phyloP scores from a whole-genome alignment of 1,284 basidiomycete species.

The Neonothopanus nambi region DNA sequence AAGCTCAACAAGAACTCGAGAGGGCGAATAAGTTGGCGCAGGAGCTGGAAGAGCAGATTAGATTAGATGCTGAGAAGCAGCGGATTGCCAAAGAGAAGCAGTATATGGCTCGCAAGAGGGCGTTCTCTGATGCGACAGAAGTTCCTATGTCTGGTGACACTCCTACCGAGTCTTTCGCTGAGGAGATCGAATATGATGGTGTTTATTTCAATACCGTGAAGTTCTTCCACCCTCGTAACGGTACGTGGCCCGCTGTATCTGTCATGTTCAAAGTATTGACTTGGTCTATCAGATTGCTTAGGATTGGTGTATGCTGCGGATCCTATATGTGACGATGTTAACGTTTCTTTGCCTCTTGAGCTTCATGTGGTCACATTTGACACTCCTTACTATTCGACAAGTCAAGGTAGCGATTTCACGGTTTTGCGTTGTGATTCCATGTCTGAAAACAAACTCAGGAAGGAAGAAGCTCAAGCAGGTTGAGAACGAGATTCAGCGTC shows the following conservation, averaged over 20 bases:
- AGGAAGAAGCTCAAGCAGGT: constrained; percentile 67
- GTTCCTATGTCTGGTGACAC: constrained; percentile 53
- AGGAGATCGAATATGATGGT: constrained; percentile 57
- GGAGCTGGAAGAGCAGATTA: constrained; percentile 63
- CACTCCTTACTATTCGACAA: constrained; percentile 64
- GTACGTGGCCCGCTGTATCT: constrained; percentile 35
- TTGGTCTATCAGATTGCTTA: constrained; percentile 46
- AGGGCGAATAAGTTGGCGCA: constrained; percentile 47
- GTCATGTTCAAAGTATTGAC: constrained; percentile 4
- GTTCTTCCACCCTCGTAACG: constrained; percentile 66
- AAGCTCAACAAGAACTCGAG: constrained; percentile 46
- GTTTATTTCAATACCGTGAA: constrained; percentile 63
- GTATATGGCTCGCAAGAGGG: constrained; percentile 44
- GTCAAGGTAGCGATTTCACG: constrained; percentile 46
- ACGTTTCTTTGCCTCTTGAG: constrained; percentile 59
- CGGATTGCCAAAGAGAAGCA: constrained; percentile 38
- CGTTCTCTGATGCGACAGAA: constrained; percentile 67
- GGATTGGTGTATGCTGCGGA: constrained; percentile 71
- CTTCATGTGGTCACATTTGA: constrained; percentile 65
- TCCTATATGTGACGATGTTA: constrained; percentile 64
- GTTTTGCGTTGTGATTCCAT: not conserved
- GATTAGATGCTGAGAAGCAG: constrained; percentile 58
- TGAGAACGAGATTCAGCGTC: constrained; percentile 62
- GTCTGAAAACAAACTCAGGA: constrained; percentile 6
- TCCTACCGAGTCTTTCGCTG: constrained; percentile 59